phyloP scores from a whole-genome alignment of 306 rosid genomes.

The Quercus wislizeni region DNA sequence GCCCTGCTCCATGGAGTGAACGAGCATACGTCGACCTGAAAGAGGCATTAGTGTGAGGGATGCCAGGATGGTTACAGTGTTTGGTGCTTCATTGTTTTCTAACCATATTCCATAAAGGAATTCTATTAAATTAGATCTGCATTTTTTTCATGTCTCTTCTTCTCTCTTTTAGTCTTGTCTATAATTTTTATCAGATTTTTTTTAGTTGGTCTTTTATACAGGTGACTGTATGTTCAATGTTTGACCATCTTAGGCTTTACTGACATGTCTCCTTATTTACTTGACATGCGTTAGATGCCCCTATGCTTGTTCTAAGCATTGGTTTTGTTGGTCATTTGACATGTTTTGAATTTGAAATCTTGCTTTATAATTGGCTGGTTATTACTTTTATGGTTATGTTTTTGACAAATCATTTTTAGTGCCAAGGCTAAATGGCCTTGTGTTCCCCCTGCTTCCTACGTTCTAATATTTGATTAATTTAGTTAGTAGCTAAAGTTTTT shows the following conservation, averaged over 20 bases:
- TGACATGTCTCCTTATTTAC: background rate
- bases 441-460: background rate
- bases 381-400: background rate
- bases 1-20: constrained; percentile 51
- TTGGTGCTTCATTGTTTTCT: constrained; percentile 24
- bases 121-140: constrained; percentile 18
- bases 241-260: background rate
- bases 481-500: no score
- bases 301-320: background rate
- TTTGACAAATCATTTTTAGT: background rate
- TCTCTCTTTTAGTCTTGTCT: background rate
- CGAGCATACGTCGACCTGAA: constrained; percentile 54
- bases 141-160: background rate
- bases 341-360: background rate
- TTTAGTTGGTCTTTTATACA: background rate
- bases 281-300: background rate
- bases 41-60: constrained; percentile 19
- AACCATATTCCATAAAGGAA: constrained; percentile 19
- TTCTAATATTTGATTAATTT: background rate
- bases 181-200: background rate
- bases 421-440: background rate
- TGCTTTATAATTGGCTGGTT: background rate
- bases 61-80: constrained; percentile 15
- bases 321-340: background rate
- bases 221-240: background rate